Percentiles rank a stretch among this genome's conserved stretches.
Evolutionary conservation across 2,329 filamentous ascomycete genomes (phyloP).

Genomic region (Trichoderma arundinaceum): DNA sequence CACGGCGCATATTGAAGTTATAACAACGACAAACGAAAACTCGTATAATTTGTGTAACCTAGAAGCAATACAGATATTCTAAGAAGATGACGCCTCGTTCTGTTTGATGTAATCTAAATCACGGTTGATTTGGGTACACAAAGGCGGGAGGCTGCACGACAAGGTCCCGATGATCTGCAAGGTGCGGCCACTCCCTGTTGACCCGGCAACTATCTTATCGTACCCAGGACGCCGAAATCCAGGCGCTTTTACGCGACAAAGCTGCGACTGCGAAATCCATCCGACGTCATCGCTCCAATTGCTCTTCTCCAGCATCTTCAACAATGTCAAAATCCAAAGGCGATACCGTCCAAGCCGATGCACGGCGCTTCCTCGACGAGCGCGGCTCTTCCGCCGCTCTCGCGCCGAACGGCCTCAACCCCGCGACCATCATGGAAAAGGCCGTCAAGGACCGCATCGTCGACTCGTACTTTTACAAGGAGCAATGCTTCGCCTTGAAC

Average conservation of each 20-base stretch:
- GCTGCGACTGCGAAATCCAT: slow-evolving; percentile 32
- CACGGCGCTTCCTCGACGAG: slow-evolving; percentile 83
- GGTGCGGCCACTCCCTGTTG: slow-evolving; percentile 39
- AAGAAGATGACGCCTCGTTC: neutral
- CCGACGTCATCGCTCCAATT: slow-evolving; percentile 32
- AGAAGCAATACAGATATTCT: neutral
- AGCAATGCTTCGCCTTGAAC: slow-evolving; percentile 97
- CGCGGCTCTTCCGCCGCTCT: slow-evolving; percentile 78
- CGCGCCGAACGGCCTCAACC: slow-evolving; percentile 87
- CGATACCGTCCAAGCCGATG: slow-evolving; percentile 75
- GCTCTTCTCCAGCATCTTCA: slow-evolving; percentile 17
- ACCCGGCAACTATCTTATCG: slow-evolving; percentile 54
- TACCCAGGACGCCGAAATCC: neutral
- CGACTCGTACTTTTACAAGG: slow-evolving; percentile 97
- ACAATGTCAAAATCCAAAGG: slow-evolving; percentile 49
- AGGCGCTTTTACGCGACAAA: slow-evolving; percentile 31
- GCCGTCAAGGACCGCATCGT: slow-evolving; percentile 94
- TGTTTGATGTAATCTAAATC: neutral
- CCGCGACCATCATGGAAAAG: slow-evolving; percentile 94
- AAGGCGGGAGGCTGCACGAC: slow-evolving; percentile 15
- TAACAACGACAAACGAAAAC: neutral
- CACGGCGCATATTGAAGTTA: slow-evolving; percentile 43
- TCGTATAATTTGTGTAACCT: slow-evolving; percentile 2
- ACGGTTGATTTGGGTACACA: slow-evolving; percentile 8
- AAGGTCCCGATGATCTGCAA: neutral